Base-by-base conservation (phyloP, 2,329 filamentous ascomycete species). In the Penicillium sp. region DNA sequence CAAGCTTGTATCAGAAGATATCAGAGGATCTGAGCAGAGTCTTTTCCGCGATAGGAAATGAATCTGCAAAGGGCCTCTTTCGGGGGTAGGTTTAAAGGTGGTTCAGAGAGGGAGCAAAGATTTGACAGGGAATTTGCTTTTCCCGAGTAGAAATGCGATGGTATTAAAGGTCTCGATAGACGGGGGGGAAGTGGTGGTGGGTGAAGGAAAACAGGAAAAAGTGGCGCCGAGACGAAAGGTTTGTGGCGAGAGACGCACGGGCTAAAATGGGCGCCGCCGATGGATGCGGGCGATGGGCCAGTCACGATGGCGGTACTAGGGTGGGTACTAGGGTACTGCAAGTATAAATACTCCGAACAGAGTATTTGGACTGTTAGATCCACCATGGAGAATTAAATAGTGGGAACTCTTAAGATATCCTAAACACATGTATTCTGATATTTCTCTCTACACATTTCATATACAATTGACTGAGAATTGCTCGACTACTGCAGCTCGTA, bases 11-110 rank as follows among this genome's bases (percentile, higher is more conserved):
- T 60, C 40, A 50, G 38, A 47, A 26, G 24, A 26, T 51, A 37
- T 59, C 53, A 63, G 59, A 47, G 44, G 28, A 7, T 40, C 61
- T 67, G 4, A 59, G 65, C 67, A 62, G 63, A 65, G 56, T 64
- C 57, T 62, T 66, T 62, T 66, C 62, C 42, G 17, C 61, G 19
- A 13, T 6, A 24, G 33, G 13, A 49, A 49, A n/a, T 49, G 45
- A 49, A 49, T 17, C 45, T 49, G 45, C 45, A 30, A 49, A 49
- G 45, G 24, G 26, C 45, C 45, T 28, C 45, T 28, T 12, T 33
- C 12, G 30, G 7, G 50, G n/a, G 15, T 13, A 2, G 30, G 50
- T 15, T 24, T 37, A 19, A 24, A 37, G 3, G 9, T 38, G 28
- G 7, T 28, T n/a, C 12, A 55, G 26, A 63, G 28, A 51, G 33